A percentile compares a stretch with the other conserved stretches of the same genome.
phyloP scores from a whole-genome alignment of 495 filamentous ascomycete genomes.

The Penicillium fimorum region DNA sequence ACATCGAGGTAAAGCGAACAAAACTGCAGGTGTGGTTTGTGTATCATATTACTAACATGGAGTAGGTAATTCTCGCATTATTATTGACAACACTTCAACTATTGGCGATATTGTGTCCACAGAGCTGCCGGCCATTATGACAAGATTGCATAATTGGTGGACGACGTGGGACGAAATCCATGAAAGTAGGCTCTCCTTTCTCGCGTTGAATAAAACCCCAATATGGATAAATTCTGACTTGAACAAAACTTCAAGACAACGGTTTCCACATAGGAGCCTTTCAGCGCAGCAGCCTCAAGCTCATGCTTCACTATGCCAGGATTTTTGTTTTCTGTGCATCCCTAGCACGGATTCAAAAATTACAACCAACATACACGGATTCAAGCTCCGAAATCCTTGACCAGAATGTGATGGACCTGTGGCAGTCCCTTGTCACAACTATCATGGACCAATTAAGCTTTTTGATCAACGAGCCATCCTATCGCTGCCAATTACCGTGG shows the following conservation, averaged over 20 bases:
- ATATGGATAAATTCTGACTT: not conserved
- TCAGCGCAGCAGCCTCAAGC: constrained; percentile 41
- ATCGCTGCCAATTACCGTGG: constrained; percentile 42
- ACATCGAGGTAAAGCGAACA: constrained; percentile 29
- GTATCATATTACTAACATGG: not conserved
- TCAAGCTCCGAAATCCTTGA: constrained; percentile 27
- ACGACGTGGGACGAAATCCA: constrained; percentile 46
- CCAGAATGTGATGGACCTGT: constrained; percentile 32
- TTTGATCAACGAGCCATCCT: constrained; percentile 37
- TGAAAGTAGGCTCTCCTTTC: constrained; percentile 27
- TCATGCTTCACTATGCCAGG: constrained; percentile 41
- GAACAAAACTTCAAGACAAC: constrained; percentile 27
- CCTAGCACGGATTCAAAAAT: constrained; percentile 41
- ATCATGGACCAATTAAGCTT: constrained; percentile 43
- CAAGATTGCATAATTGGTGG: constrained; percentile 41
- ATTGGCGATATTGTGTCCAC: constrained; percentile 30
- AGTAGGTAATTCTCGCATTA: constrained; percentile 32
- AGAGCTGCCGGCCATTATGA: constrained; percentile 39
- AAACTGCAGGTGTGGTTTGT: not conserved
- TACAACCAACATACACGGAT: constrained; percentile 28
- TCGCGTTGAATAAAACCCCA: not conserved
- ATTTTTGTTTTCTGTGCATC: constrained; percentile 41
- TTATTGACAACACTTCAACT: constrained; percentile 33
- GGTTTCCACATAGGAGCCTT: constrained; percentile 43
- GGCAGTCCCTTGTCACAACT: constrained; percentile 37